Evolutionary conservation across 1,284 basidiomycete species (phyloP).

Genomic region (Cryptococcus wingfieldii): DNA sequence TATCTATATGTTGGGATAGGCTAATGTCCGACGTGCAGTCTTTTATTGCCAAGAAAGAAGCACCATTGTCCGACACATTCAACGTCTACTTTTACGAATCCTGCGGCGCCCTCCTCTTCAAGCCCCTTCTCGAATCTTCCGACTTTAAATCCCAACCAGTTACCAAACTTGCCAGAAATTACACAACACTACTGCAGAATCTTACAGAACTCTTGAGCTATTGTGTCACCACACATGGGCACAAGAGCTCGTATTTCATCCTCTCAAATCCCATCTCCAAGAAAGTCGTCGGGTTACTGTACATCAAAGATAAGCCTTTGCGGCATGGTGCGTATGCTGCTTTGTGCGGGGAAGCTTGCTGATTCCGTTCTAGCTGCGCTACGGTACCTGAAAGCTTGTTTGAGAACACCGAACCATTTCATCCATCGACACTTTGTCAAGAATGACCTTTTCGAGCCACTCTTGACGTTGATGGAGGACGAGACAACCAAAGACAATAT

Average conservation of each 20-base stretch:
- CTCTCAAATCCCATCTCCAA: slow-evolving; percentile 70
- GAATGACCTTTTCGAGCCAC: slow-evolving; percentile 73
- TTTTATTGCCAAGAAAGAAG: slow-evolving; percentile 64
- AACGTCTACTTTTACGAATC: slow-evolving; percentile 84
- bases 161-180: slow-evolving; percentile 59
- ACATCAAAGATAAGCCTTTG: slow-evolving; percentile 82
- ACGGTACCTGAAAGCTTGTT: slow-evolving; percentile 81
- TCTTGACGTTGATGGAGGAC: slow-evolving; percentile 72
- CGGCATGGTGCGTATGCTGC: slow-evolving; percentile 64
- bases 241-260: slow-evolving; percentile 86
- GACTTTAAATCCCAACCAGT: slow-evolving; percentile 56
- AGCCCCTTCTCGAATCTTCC: slow-evolving; percentile 71
- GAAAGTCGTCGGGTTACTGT: slow-evolving; percentile 72
- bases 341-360: background rate
- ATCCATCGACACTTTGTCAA: slow-evolving; percentile 79
- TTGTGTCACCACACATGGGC: slow-evolving; percentile 80
- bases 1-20: background rate
- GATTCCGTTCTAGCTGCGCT: slow-evolving; percentile 62
- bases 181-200: slow-evolving; percentile 71
- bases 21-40: slow-evolving; percentile 33
- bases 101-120: slow-evolving; percentile 69
- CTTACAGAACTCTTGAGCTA: slow-evolving; percentile 86
- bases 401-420: slow-evolving; percentile 82
- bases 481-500: slow-evolving; percentile 88
- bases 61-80: slow-evolving; percentile 80